Percentiles rank a stretch among this genome's conserved stretches.
Conservation (phyloP, 2,329 filamentous ascomycete genomes). For the Tolypocladium cylindrosporum region DNA sequence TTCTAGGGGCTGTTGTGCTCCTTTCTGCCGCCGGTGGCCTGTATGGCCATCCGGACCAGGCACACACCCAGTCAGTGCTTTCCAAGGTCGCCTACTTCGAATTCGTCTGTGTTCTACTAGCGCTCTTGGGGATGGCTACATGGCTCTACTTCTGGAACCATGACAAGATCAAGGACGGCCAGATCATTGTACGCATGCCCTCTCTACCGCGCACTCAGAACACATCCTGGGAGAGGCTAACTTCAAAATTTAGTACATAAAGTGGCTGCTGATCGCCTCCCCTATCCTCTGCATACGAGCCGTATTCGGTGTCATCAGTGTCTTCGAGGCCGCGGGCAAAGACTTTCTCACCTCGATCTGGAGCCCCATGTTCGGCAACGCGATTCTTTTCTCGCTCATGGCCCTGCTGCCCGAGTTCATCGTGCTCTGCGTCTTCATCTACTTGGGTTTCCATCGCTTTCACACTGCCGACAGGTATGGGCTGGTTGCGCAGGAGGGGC, state of each 20-base stretch:
- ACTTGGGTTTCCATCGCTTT: conserved; percentile 4
- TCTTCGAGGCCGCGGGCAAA: conserved; percentile 1
- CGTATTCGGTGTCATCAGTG: not conserved
- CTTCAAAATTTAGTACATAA: not conserved
- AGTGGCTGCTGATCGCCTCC: not conserved
- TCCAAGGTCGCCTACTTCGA: conserved; percentile 1
- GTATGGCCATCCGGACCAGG: not conserved
- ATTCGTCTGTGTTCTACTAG: not conserved
- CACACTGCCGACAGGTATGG: not conserved
- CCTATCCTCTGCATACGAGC: not conserved
- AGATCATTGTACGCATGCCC: not conserved
- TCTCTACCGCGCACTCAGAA: no score
- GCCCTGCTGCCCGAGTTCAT: conserved; percentile 9
- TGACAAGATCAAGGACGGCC: not conserved
- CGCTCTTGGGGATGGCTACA: not conserved
- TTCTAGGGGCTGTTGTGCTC: conserved; percentile 1
- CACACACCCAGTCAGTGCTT: not conserved
- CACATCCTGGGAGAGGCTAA: not conserved
- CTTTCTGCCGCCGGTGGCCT: conserved; percentile 1
- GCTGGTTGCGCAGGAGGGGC: not conserved
- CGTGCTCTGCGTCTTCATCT: conserved; percentile 4
- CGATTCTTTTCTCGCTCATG: conserved; percentile 9
- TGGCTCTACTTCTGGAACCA: not conserved
- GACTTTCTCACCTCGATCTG: conserved; percentile 1
- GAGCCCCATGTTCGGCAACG: conserved; percentile 6